Conservation (phyloP, 2,329 filamentous ascomycete species). For the Pochonia chlamydosporia region DNA sequence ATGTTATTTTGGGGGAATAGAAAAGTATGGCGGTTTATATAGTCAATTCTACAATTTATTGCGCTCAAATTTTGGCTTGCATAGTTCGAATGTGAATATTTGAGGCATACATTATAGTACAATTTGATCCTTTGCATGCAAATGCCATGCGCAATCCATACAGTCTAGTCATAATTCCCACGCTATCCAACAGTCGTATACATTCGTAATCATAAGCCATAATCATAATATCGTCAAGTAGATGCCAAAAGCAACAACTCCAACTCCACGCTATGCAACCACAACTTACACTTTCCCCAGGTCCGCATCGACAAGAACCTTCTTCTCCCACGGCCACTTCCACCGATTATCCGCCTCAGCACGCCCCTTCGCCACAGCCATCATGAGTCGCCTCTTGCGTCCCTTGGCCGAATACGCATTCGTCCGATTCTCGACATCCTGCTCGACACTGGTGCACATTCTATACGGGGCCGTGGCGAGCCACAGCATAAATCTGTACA, state of each 20-base stretch:
- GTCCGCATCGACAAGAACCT: constrained; percentile 2
- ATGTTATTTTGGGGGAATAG: not conserved
- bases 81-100: no score
- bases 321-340: constrained; percentile 5
- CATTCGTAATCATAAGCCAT: no score
- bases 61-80: no score
- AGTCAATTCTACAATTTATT: no score
- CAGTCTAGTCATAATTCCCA: no score
- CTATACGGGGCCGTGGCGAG: not conserved
- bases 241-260: no score
- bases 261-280: no score
- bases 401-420: constrained; percentile 2
- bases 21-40: not conserved
- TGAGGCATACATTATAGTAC: no score
- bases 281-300: constrained; percentile 6
- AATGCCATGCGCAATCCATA: no score
- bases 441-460: not conserved
- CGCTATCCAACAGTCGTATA: no score
- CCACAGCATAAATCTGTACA: not conserved
- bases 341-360: not conserved
- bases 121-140: no score
- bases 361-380: constrained; percentile 1
- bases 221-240: no score
- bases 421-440: not conserved
- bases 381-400: constrained; percentile 14